Percentiles rank a stretch among this genome's conserved stretches.
phyloP scores from a whole-genome alignment of 805 yeast species.

The Phaffomyces antillensis region DNA sequence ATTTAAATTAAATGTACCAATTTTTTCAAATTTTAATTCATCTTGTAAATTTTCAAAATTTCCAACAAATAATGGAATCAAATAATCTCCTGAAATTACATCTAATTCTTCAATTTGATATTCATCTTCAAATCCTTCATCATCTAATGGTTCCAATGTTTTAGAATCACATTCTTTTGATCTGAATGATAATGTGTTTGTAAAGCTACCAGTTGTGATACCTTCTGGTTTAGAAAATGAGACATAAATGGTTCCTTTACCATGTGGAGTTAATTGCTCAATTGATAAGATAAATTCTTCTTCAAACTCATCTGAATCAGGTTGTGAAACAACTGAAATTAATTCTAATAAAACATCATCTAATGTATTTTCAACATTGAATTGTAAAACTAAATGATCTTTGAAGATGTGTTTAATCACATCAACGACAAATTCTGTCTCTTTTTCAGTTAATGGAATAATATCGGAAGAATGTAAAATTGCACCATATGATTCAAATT shows the following conservation, averaged over 20 bases:
- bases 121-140: conserved; percentile 86
- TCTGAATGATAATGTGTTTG: conserved; percentile 63
- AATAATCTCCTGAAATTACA: conserved; percentile 73
- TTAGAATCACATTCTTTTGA: conserved; percentile 74
- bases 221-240: conserved; percentile 58
- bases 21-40: conserved; percentile 54
- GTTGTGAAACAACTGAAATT: conserved; percentile 62
- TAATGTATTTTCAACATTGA: conserved; percentile 77
- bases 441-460: conserved; percentile 77
- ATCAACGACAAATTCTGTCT: conserved; percentile 85
- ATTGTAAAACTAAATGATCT: conserved; percentile 70
- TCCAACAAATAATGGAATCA: conserved; percentile 70
- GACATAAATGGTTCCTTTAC: conserved; percentile 70
- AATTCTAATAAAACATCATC: conserved; percentile 70
- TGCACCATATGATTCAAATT: conserved; percentile 65
- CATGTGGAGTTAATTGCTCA: conserved; percentile 62
- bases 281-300: conserved; percentile 75
- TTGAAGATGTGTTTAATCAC: conserved; percentile 80
- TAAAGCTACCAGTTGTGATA: conserved; percentile 44
- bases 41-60: conserved; percentile 71
- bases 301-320: conserved; percentile 39
- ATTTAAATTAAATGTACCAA: conserved; percentile 61
- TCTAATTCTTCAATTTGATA: conserved; percentile 81
- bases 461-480: conserved; percentile 63
- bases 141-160: conserved; percentile 57